phyloP scores from a whole-genome alignment of 345 rosid species.

The Lagerstroemia speciosa region DNA sequence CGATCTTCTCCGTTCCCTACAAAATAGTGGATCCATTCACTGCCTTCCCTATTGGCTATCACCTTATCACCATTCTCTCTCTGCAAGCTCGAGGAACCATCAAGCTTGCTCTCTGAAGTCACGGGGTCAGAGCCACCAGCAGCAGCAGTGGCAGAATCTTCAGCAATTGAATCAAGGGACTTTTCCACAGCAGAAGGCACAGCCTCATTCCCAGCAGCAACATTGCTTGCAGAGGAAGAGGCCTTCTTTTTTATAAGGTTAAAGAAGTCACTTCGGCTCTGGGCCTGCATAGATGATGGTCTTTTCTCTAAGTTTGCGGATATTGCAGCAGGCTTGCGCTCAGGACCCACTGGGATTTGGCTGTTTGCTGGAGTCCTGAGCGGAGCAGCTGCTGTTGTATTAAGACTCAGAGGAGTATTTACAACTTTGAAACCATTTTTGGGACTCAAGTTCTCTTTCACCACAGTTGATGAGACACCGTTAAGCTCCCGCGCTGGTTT shows the following conservation, averaged over 20 bases:
- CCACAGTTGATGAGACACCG: slow-evolving; percentile 18
- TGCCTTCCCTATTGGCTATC: slow-evolving; percentile 11
- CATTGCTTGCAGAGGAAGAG: slow-evolving; percentile 22
- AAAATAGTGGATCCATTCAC: slow-evolving; percentile 7
- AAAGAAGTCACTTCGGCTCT: slow-evolving; percentile 52
- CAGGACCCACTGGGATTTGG: slow-evolving; percentile 15
- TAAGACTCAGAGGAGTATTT: slow-evolving; percentile 15
- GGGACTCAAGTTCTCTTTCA: slow-evolving; percentile 28
- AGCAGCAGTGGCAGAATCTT: not conserved
- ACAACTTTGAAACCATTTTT: slow-evolving; percentile 20
- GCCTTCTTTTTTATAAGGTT: slow-evolving; percentile 44
- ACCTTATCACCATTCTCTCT: slow-evolving; percentile 12
- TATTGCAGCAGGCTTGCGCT: slow-evolving; percentile 18
- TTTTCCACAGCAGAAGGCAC: slow-evolving; percentile 22
- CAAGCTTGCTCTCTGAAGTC: slow-evolving; percentile 9
- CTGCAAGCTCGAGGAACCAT: slow-evolving; percentile 9
- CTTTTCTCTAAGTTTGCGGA: slow-evolving; percentile 29
- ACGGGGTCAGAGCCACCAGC: slow-evolving; percentile 11
- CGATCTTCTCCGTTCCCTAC: slow-evolving; percentile 10
- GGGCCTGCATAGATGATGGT: slow-evolving; percentile 27
- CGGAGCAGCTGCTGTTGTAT: slow-evolving; percentile 20
- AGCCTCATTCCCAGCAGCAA: slow-evolving; percentile 15
- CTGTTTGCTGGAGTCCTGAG: slow-evolving; percentile 20
- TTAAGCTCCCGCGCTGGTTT: slow-evolving; percentile 29
- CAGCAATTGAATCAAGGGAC: not conserved